Base-by-base conservation (phyloP, 768 basidiomycete genomes). In the Kwoniella sp. region DNA sequence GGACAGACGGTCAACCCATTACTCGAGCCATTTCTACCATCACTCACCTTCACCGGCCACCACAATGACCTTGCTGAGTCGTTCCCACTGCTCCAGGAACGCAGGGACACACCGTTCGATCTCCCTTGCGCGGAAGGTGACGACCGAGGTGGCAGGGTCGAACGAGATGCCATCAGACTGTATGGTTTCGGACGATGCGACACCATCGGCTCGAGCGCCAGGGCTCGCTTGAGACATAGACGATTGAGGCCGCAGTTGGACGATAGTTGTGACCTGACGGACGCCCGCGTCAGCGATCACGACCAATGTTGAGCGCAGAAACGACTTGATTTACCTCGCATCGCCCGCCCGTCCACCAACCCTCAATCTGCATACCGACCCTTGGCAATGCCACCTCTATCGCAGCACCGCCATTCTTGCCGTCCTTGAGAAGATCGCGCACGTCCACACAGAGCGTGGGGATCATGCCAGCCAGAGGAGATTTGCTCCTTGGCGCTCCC, bases 331-430 rank as follows among this genome's bases (percentile, higher is more conserved):
- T 50, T 41, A 73, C 74, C 73, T 84, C 82, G 2, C 84, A 85
- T 56, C 82, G 83, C 57, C 83, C 83, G 41, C 85, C 82, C 3
- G 84, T 85, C 90, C 90, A 92, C 90, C 90, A 92, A 57, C 89
- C 85, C 14, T 89, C 78, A 7, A 89, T 87, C 57, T 89, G 85
- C 43, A 92, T 86, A 32, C 85, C 84, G 45, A 92, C 89, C 65
- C 88, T 89, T 6, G 88, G 84, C 87, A 90, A 88, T 4, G 89
- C 89, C 3, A 89, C 89, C 67, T 92, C 89, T 19, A 85, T 87
- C 3, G 89, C 89, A 3, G 87, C 86, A 2, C 84, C 86, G 11
- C 50, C 50, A 22, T 22, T 46, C 12, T 32, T 39, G 5, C 52
- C 52, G 6, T 87, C 87, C 0, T 84, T 84, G 19, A 90, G 78